phyloP scores from a whole-genome alignment of 768 basidiomycete species.

The Lactarius sp. region DNA sequence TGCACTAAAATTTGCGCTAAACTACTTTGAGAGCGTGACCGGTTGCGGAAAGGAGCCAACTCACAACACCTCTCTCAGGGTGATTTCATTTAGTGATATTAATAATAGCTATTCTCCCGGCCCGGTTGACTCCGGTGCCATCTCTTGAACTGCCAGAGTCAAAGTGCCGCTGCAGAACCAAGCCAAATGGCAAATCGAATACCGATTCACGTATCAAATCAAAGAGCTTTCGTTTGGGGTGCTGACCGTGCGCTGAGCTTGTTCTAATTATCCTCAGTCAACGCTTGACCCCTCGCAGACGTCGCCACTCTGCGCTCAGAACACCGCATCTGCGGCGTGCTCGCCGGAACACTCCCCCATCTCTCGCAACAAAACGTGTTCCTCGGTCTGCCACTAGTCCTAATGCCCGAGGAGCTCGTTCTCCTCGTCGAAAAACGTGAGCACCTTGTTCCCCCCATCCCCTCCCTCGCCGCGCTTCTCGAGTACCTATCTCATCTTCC shows the following conservation, averaged over 20 bases:
- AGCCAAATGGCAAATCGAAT: conserved; percentile 13
- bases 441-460: conserved; percentile 22
- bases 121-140: too few species aligned
- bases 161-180: not conserved
- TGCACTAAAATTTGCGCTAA: too few species aligned
- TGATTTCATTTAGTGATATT: not conserved
- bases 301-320: conserved; percentile 72
- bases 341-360: conserved; percentile 90
- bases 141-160: too few species aligned
- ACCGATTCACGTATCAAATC: conserved; percentile 51
- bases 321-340: conserved; percentile 78
- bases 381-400: conserved; percentile 81
- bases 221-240: conserved; percentile 85
- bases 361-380: conserved; percentile 96
- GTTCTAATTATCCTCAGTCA: not conserved
- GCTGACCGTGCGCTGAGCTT: conserved; percentile 54
- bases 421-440: conserved; percentile 79
- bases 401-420: conserved; percentile 90
- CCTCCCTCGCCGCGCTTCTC: not conserved
- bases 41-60: too few species aligned
- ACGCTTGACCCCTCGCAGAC: conserved; percentile 43
- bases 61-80: too few species aligned
- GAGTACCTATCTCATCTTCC: not conserved
- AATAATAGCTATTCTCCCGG: not conserved
- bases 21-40: too few species aligned